phyloP scores from a whole-genome alignment of 1,284 basidiomycete genomes.

The Tylopilus sp. region DNA sequence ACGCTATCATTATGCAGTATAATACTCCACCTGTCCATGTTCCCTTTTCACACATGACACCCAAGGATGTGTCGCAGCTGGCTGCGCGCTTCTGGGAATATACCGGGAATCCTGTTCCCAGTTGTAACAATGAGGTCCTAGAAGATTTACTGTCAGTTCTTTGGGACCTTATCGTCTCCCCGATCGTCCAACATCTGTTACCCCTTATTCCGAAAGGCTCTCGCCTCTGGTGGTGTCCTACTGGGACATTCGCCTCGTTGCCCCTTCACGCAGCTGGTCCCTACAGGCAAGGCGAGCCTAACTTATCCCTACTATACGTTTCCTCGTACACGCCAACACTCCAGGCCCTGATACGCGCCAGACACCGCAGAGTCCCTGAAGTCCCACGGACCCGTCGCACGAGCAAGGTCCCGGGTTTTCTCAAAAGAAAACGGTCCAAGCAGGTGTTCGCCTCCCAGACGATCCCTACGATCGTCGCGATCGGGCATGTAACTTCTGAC shows the following conservation, averaged over 20 bases:
- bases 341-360: constrained; percentile 30
- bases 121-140: constrained; percentile 5
- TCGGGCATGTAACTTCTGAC: constrained; percentile 16
- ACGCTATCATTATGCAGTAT: constrained; percentile 29
- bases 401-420: constrained; percentile 14
- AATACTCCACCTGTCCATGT: constrained; percentile 17
- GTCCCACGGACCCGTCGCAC: constrained; percentile 9
- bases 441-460: neutral
- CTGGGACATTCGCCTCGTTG: constrained; percentile 33
- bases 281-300: constrained; percentile 8
- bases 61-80: constrained; percentile 21
- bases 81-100: constrained; percentile 21
- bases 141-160: constrained; percentile 27
- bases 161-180: constrained; percentile 37
- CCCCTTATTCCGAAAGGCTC: constrained; percentile 19
- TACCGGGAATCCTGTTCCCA: neutral
- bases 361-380: neutral
- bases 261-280: constrained; percentile 44
- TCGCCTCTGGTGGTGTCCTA: constrained; percentile 49
- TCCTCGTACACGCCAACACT: constrained; percentile 43
- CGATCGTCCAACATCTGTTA: constrained; percentile 29
- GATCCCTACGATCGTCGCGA: constrained; percentile 16
- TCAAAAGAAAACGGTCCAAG: constrained; percentile 21
- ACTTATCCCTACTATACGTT: constrained; percentile 33
- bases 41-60: constrained; percentile 18